Evolutionary conservation across 495 filamentous ascomycete species (phyloP).

Genomic region (Penicillium canariense): DNA sequence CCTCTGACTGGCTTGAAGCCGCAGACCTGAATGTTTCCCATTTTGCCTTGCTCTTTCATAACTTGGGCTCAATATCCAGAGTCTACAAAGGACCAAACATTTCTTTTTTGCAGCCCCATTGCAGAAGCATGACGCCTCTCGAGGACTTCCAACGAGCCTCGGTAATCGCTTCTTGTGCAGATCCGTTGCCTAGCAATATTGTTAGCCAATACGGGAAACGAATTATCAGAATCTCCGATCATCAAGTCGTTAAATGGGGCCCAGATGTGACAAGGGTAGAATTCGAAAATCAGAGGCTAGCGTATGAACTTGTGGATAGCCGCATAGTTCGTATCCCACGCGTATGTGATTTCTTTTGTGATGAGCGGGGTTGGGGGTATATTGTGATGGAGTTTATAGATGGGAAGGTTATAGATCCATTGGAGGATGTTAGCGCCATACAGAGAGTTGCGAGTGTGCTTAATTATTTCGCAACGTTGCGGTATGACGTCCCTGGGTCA

Average conservation of each 20-base stretch:
- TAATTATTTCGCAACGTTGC: slow-evolving; percentile 22
- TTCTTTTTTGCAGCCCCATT: background rate
- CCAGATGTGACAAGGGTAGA: slow-evolving; percentile 27
- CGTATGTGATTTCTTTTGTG: slow-evolving; percentile 29
- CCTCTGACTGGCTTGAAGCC: no score
- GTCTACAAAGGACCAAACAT: no score
- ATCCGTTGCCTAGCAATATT: slow-evolving; percentile 8
- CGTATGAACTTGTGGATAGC: slow-evolving; percentile 28
- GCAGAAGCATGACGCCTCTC: background rate
- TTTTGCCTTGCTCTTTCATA: no score
- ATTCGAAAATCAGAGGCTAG: slow-evolving; percentile 28
- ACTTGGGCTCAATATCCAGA: no score
- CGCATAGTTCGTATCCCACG: slow-evolving; percentile 30
- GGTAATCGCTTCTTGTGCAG: slow-evolving; percentile 1
- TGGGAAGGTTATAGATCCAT: slow-evolving; percentile 22
- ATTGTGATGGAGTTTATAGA: slow-evolving; percentile 36
- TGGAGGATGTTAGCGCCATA: slow-evolving; percentile 18
- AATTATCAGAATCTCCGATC: slow-evolving; percentile 15
- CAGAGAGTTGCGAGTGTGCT: slow-evolving; percentile 21
- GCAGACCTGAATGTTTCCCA: no score
- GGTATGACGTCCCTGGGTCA: slow-evolving; percentile 16
- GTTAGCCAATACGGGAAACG: slow-evolving; percentile 17
- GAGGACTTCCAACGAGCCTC: background rate
- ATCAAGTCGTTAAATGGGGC: slow-evolving; percentile 20
- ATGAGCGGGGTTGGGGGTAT: slow-evolving; percentile 25